phyloP scores from a whole-genome alignment of 768 basidiomycete species.

The Podaxis sp. region DNA sequence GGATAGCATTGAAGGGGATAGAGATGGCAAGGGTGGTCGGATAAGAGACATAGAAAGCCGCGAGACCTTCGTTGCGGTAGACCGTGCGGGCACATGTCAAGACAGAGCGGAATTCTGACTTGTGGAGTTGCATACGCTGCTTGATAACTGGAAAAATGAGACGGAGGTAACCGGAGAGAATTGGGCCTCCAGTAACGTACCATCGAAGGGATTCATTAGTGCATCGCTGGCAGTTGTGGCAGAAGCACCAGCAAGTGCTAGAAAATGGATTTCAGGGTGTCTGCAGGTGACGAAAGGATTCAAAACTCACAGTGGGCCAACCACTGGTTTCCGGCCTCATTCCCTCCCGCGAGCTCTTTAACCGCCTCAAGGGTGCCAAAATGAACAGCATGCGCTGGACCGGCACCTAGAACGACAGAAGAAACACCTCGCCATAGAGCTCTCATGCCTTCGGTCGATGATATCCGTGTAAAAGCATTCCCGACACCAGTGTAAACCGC shows the following conservation, averaged over 20 bases:
- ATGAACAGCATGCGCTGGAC: slow-evolving; percentile 97
- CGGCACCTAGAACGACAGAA: slow-evolving; percentile 93
- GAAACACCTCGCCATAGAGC: slow-evolving; percentile 95
- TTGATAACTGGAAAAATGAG: slow-evolving; percentile 75
- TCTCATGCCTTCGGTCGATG: slow-evolving; percentile 88
- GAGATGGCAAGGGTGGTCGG: slow-evolving; percentile 96
- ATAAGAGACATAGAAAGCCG: slow-evolving; percentile 97
- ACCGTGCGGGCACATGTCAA: slow-evolving; percentile 82
- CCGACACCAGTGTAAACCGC: slow-evolving; percentile 88
- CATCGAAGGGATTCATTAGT: slow-evolving; percentile 99
- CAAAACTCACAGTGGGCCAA: slow-evolving; percentile 75
- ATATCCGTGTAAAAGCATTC: slow-evolving; percentile 88
- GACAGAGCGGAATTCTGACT: slow-evolving; percentile 87
- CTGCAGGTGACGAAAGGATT: background rate
- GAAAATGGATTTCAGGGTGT: background rate
- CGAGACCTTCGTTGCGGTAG: slow-evolving; percentile 78
- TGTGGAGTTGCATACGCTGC: slow-evolving; percentile 98
- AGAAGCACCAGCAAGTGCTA: slow-evolving; percentile 88
- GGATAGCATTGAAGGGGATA: slow-evolving; percentile 97
- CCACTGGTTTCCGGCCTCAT: slow-evolving; percentile 76
- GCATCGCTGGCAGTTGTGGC: slow-evolving; percentile 96
- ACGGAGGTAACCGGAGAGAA: slow-evolving; percentile 13
- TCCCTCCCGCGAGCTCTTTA: slow-evolving; percentile 89
- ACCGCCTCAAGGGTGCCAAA: slow-evolving; percentile 95
- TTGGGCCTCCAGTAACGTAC: slow-evolving; percentile 40